Conservation (phyloP, 2,329 filamentous ascomycete genomes). For the Ophiostoma sp. region DNA sequence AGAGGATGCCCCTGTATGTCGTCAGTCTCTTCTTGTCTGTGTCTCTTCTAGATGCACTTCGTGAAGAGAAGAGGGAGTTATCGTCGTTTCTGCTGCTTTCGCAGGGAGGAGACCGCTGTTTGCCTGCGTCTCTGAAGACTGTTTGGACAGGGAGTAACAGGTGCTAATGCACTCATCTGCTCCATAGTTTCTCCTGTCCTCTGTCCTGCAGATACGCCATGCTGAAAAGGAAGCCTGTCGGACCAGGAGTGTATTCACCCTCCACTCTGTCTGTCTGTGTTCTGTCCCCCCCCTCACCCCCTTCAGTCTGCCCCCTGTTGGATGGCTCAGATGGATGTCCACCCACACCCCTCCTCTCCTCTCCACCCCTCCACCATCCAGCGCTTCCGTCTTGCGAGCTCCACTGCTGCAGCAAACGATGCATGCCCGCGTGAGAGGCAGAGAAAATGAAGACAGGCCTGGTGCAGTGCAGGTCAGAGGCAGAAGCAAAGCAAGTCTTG, state of each 20-base stretch:
- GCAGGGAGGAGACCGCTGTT: neutral
- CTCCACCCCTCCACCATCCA: constrained; percentile 20
- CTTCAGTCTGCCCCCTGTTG: neutral
- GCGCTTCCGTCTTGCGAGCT: constrained; percentile 10
- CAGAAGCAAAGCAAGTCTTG: neutral
- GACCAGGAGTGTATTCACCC: neutral
- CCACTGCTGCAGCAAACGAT: constrained; percentile 10
- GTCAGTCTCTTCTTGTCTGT: neutral
- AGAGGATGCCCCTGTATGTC: neutral
- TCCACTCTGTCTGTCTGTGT: neutral
- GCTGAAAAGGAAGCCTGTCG: constrained; percentile 6
- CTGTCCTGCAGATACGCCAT: constrained; percentile 10
- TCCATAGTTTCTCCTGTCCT: neutral
- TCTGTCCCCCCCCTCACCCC: neutral
- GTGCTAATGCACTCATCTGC: constrained; percentile 2
- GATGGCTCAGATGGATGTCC: constrained; percentile 10
- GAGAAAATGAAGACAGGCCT: neutral
- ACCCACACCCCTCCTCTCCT: constrained; percentile 16
- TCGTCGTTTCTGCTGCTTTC: neutral
- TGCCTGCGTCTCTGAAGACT: neutral
- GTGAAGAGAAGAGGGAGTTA: neutral
- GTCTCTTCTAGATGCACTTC: neutral
- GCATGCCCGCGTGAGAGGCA: neutral
- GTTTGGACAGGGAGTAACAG: neutral
- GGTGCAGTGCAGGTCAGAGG: neutral